phyloP scores from a whole-genome alignment of 345 rosid genomes.

The Raphanus raphanistrum region DNA sequence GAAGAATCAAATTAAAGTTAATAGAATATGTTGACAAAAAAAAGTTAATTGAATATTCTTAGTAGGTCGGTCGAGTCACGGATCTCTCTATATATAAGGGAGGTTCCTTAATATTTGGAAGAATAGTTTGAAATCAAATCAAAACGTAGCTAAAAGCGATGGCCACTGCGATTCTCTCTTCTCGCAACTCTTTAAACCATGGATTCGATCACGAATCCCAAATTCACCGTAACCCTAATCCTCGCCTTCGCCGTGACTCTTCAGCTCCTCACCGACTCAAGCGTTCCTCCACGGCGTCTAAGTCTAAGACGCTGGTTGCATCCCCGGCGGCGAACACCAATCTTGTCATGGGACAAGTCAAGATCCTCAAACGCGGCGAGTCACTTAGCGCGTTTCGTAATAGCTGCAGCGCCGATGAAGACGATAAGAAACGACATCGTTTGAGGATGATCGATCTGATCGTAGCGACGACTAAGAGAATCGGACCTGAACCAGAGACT shows the following conservation, averaged over 20 bases:
- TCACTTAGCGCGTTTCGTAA: conserved; percentile 11
- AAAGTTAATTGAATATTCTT: no score
- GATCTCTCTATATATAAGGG: background rate
- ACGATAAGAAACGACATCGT: conserved; percentile 6
- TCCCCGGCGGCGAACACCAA: conserved; percentile 37
- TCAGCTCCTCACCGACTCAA: conserved; percentile 40
- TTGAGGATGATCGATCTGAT: conserved; percentile 15
- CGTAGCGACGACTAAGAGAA: conserved; percentile 46
- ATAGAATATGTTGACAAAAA: no score
- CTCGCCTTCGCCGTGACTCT: background rate
- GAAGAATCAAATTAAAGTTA: no score
- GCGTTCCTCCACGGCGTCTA: conserved; percentile 25
- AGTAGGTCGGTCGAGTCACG: conserved; percentile 14
- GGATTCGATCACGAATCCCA: conserved; percentile 24
- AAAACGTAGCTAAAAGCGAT: background rate
- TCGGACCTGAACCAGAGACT: conserved; percentile 55
- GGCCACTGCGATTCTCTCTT: conserved; percentile 34
- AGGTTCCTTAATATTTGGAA: no score
- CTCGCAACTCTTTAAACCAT: conserved; percentile 17
- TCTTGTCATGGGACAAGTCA: conserved; percentile 58
- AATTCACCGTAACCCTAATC: conserved; percentile 30
- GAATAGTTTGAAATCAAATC: no score
- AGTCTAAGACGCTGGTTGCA: conserved; percentile 29
- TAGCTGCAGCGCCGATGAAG: background rate
- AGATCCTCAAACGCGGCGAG: conserved; percentile 71